Conservation (phyloP, 768 basidiomycete genomes). For the Suillus tomentosus region DNA sequence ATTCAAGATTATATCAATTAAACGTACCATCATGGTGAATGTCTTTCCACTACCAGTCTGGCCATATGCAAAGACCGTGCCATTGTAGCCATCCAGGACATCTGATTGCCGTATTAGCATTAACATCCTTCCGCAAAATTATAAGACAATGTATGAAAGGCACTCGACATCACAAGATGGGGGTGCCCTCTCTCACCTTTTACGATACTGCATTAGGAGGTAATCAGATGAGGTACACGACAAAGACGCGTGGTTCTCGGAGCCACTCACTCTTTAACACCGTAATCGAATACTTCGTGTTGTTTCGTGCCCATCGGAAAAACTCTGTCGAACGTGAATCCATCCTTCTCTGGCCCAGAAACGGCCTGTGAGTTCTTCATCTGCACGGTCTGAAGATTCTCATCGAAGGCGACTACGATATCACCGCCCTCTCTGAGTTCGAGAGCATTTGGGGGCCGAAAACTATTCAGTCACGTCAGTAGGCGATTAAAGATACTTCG, state of each 20-base stretch:
- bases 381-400: slow-evolving; percentile 81
- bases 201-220: slow-evolving; percentile 63
- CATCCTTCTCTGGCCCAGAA: slow-evolving; percentile 92
- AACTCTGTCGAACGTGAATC: slow-evolving; percentile 96
- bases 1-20: slow-evolving; percentile 10
- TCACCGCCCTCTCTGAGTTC: slow-evolving; percentile 87
- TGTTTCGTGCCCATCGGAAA: slow-evolving; percentile 93
- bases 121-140: neutral
- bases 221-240: slow-evolving; percentile 21
- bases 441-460: slow-evolving; percentile 92
- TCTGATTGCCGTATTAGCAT: slow-evolving; percentile 51
- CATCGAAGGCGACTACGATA: slow-evolving; percentile 87
- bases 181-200: slow-evolving; percentile 56
- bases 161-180: neutral
- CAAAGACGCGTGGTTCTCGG: slow-evolving; percentile 10
- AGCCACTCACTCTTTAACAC: slow-evolving; percentile 86
- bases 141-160: slow-evolving; percentile 3
- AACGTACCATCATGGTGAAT: slow-evolving; percentile 95
- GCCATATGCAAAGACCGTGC: slow-evolving; percentile 96
- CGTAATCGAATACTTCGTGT: slow-evolving; percentile 96
- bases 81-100: slow-evolving; percentile 98
- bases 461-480: slow-evolving; percentile 48
- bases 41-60: slow-evolving; percentile 98
- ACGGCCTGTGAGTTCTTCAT: slow-evolving; percentile 69
- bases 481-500: slow-evolving; percentile 9